A percentile compares a stretch with the other conserved stretches of the same genome.
These are phyloP conservation scores for Nicotiana tabacum DNA, from an alignment of 257 asterid species.

Conservation along the genomic window DNA sequence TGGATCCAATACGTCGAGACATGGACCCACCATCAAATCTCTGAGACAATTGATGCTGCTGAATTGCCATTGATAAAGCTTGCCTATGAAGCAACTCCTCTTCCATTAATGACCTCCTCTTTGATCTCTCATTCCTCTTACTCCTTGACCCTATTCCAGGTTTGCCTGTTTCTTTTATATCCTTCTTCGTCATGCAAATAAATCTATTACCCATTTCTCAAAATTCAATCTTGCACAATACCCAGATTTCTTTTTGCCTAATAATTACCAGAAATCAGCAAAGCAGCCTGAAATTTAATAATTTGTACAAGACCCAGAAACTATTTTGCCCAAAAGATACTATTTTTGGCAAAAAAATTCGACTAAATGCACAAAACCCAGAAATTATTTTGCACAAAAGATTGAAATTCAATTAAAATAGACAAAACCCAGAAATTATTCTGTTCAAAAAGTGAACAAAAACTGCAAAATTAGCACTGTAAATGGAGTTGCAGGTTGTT, in stretches of 20 bases:
- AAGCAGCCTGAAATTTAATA: not conserved
- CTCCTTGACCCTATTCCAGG: conserved; percentile 66
- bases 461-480: not conserved
- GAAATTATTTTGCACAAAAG: conserved; percentile 14
- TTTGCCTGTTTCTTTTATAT: conserved; percentile 28
- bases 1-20: conserved; percentile 91
- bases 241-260: conserved; percentile 24
- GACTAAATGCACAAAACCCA: conserved; percentile 21
- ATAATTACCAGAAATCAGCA: not conserved
- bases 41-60: conserved; percentile 88
- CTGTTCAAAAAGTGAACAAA: not conserved
- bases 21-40: conserved; percentile 74
- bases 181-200: conserved; percentile 75
- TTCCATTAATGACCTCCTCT: conserved; percentile 59
- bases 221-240: conserved; percentile 24
- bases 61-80: conserved; percentile 96
- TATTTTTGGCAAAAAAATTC: no score
- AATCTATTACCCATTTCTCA: conserved; percentile 70
- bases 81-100: conserved; percentile 83
- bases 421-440: not conserved
- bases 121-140: conserved; percentile 65
- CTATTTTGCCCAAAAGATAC: not conserved
- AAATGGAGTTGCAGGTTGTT: not conserved
- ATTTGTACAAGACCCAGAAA: not conserved
- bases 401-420: not conserved